Conservation (phyloP, 2,329 filamentous ascomycete genomes). For the Fusarium paranaense region DNA sequence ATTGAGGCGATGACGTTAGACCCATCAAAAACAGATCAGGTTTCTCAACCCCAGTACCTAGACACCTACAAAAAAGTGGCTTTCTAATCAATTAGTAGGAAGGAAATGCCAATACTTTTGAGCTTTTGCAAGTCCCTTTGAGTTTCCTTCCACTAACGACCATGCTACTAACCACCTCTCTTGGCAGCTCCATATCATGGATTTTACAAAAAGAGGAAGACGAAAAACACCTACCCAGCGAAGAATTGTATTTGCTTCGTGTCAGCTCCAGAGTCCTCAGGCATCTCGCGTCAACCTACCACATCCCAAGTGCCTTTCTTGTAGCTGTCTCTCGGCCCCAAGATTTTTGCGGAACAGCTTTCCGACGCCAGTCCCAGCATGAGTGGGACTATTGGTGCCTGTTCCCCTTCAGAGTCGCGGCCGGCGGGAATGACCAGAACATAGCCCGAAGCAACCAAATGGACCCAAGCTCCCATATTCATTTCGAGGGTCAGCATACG, state of each 20-base stretch:
- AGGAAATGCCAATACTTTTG: background rate
- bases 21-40: no score
- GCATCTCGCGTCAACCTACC: background rate
- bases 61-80: no score
- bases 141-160: no score
- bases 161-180: background rate
- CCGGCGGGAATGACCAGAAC: fast-evolving
- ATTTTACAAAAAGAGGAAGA: background rate
- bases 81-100: no score
- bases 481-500: background rate
- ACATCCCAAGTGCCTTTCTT: background rate
- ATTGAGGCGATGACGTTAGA: background rate
- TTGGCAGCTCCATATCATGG: background rate
- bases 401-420: background rate
- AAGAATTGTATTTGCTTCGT: background rate
- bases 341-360: no score
- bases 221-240: background rate
- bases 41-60: no score
- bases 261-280: background rate
- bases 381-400: background rate
- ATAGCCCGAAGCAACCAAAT: no score
- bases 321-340: no score
- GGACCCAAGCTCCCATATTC: background rate
- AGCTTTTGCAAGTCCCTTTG: background rate
- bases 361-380: background rate